Conservation (phyloP, 108 stramenopile species). For the Seminavis robusta region DNA sequence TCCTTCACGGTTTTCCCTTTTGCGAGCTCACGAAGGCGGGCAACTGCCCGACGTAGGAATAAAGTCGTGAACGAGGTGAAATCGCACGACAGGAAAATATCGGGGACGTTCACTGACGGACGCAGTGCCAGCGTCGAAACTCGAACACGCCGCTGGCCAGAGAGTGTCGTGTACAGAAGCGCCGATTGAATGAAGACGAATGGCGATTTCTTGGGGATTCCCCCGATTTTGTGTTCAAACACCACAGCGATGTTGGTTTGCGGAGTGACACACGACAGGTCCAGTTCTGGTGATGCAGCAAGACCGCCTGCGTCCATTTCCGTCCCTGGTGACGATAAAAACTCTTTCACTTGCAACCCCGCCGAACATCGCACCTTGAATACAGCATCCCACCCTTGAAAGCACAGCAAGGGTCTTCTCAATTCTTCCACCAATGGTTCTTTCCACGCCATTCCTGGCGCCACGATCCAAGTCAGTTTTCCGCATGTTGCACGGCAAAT, state of each 20-base stretch:
- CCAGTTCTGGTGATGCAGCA: constrained; percentile 57
- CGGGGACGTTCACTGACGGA: constrained; percentile 26
- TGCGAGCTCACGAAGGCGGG: constrained; percentile 16
- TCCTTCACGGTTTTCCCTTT: not conserved
- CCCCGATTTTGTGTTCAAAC: constrained; percentile 76
- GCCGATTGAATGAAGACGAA: constrained; percentile 78
- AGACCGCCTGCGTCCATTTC: constrained; percentile 25
- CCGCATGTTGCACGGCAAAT: constrained; percentile 70
- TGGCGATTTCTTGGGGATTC: constrained; percentile 35
- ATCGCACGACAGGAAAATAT: constrained; percentile 58
- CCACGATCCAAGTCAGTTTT: constrained; percentile 54
- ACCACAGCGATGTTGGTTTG: constrained; percentile 63
- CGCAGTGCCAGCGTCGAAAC: constrained; percentile 78
- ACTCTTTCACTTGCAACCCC: constrained; percentile 65
- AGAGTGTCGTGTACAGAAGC: constrained; percentile 68
- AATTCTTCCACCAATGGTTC: constrained; percentile 52
- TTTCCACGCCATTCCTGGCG: constrained; percentile 36
- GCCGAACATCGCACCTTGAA: constrained; percentile 77
- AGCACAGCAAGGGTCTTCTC: constrained; percentile 16
- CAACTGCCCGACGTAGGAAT: constrained; percentile 45
- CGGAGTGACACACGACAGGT: constrained; percentile 52
- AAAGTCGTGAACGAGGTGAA: constrained; percentile 53
- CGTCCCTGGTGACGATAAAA: constrained; percentile 17
- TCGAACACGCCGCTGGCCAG: constrained; percentile 67
- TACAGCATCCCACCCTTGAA: constrained; percentile 56